A percentile compares a stretch with the other conserved stretches of the same genome.
Evolutionary conservation across 345 rosid genomes (phyloP).

Genomic region (Hirschfeldia incana): DNA sequence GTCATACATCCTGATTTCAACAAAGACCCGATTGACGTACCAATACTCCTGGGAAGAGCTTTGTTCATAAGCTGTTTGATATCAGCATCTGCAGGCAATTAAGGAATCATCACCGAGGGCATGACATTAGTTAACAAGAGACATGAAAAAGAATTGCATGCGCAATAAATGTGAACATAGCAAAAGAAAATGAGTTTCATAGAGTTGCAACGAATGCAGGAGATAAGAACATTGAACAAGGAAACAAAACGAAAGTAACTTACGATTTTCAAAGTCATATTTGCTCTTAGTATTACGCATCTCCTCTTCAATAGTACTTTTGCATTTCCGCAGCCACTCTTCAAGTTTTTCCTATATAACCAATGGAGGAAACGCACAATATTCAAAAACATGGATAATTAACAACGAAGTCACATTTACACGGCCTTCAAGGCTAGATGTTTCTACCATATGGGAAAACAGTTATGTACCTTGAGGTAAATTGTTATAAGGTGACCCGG

Average conservation of each 20-base stretch:
- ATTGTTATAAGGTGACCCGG: conserved; percentile 91
- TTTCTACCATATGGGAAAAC: conserved; percentile 11
- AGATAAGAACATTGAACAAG: neutral
- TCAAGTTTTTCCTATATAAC: conserved; percentile 79
- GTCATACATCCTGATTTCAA: conserved; percentile 74
- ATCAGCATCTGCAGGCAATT: conserved; percentile 55
- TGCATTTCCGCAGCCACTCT: conserved; percentile 83
- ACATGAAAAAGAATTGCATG: neutral
- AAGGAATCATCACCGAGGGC: conserved; percentile 13
- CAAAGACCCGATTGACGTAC: conserved; percentile 66
- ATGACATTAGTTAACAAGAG: conserved; percentile 4
- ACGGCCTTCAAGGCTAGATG: conserved; percentile 15
- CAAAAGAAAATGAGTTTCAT: neutral
- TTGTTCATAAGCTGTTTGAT: conserved; percentile 69
- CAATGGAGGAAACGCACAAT: neutral
- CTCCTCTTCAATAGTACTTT: conserved; percentile 66
- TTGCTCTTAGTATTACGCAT: conserved; percentile 40
- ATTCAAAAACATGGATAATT: too few species aligned
- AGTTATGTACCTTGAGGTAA: conserved; percentile 71
- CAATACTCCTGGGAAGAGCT: conserved; percentile 50
- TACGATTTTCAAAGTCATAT: conserved; percentile 64
- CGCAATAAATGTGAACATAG: neutral
- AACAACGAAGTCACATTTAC: neutral
- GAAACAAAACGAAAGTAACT: conserved; percentile 27
- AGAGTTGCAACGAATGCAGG: neutral